A percentile compares a stretch with the other conserved stretches of the same genome.
phyloP scores from a whole-genome alignment of 176 grass and related monocot genomes.

The Rhynchospora pubera region DNA sequence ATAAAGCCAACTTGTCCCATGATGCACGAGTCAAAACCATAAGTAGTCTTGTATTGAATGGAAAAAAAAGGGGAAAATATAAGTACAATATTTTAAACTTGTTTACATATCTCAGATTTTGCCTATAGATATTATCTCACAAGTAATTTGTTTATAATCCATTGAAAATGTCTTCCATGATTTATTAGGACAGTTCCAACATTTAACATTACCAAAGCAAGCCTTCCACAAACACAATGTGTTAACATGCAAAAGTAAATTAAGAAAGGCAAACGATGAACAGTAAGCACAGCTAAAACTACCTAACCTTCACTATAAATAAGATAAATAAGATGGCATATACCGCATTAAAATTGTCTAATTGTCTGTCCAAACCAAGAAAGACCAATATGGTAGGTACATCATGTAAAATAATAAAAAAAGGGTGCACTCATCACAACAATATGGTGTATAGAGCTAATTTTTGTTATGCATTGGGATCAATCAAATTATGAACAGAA shows the following conservation, averaged over 20 bases:
- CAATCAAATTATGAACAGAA: background rate
- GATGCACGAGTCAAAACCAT: constrained; percentile 83
- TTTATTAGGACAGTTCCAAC: background rate
- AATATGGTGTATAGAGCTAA: background rate
- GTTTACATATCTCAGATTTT: background rate
- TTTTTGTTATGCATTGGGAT: background rate
- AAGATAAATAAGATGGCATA: too few relatives aligned
- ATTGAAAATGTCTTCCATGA: background rate
- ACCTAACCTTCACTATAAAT: background rate
- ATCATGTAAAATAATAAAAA: background rate
- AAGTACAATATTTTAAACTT: background rate
- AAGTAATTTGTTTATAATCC: background rate
- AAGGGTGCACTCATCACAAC: background rate
- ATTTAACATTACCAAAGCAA: background rate
- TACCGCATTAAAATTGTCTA: background rate
- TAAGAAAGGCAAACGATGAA: background rate
- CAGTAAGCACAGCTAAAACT: background rate
- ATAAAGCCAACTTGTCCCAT: constrained; percentile 70
- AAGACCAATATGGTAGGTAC: background rate
- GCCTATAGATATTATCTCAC: background rate
- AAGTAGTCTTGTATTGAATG: constrained; percentile 41
- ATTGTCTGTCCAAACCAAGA: background rate
- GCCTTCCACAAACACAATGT: background rate
- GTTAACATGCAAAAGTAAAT: background rate
- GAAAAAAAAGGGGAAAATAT: background rate